These are phyloP conservation scores for Pleodorina starrii DNA, from an alignment of 139 green algal genomes.

Conservation along the genomic window DNA sequence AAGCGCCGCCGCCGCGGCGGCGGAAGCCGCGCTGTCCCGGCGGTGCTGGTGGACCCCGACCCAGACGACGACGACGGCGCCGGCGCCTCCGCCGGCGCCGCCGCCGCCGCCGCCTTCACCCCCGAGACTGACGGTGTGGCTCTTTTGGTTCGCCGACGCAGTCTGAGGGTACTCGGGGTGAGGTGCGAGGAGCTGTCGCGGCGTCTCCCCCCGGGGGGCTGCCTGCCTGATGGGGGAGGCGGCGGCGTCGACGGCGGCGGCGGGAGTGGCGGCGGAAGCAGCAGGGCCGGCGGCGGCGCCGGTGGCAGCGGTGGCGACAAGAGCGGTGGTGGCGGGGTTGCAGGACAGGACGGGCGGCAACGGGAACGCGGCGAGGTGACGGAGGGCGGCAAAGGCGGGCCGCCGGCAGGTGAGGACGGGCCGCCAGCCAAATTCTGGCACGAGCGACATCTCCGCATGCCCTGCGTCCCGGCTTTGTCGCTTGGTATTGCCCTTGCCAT, in stretches of 20 bases:
- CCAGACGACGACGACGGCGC: background rate
- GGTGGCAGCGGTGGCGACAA: background rate
- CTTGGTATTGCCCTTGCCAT: too few species aligned
- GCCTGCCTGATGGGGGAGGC: too few species aligned
- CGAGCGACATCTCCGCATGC: too few species aligned
- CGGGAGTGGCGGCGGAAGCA: background rate
- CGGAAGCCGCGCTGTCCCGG: too few species aligned
- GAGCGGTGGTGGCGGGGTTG: background rate
- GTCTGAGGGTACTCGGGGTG: background rate
- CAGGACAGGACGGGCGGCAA: too few species aligned
- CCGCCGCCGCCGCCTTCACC: background rate
- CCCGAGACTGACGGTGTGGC: background rate
- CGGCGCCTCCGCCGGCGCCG: background rate
- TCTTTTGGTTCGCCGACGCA: background rate
- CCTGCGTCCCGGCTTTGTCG: too few species aligned
- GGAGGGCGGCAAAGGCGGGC: too few species aligned
- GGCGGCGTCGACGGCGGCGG: too few species aligned
- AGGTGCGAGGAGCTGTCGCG: constrained; percentile 10
- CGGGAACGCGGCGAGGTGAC: too few species aligned
- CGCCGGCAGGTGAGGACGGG: too few species aligned
- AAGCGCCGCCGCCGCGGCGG: background rate
- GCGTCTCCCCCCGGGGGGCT: too few species aligned
- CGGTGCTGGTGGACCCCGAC: background rate
- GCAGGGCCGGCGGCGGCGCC: background rate
- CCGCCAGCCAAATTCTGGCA: too few species aligned